Evolutionary conservation across 345 rosid species (phyloP), one percentile per base, ranked within the genome.

Genomic region (Rubroshorea leprosula): DNA sequence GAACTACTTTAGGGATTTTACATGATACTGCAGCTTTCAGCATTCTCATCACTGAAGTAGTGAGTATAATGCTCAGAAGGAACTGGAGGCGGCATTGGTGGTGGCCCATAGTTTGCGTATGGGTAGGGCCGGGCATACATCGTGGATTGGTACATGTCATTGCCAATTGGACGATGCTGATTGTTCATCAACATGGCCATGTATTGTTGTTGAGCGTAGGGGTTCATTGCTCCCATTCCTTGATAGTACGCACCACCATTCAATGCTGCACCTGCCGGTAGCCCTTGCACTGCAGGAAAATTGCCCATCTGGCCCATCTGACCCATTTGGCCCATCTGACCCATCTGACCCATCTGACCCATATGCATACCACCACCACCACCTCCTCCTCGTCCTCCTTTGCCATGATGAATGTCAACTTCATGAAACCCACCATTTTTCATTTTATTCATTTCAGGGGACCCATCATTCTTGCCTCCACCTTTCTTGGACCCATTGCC

Each of bases 31-130:
- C 99, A 90, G 71, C 97, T 78, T 49, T 79, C 65, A 0, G 97
- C 55, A 48, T 94, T 94, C 81, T 94, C 97, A 74, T 94, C 99
- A 27, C 88, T 94, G 64, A 94, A 84, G 82, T 68, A 71, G 62
- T 87, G 75, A 13, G 88, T 72, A 68, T 82, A 87, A 6, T 80
- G 70, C 49, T 85, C 99, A 10, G 78, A 12, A 38, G 72, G 53
- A 6, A 71, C 69, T 0, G 79, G 74, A 0, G 76, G 75, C 4
- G 76, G 84, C 83, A 78, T 74, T 0, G 79, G 74, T 0, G 92
- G 86, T 1, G 81, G 84, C 29, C 85, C 86, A 74, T 89, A 86
- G 27, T 68, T 78, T 3, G 74, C 73, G 0, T 85, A 70, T 0
- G 89, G 87, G 3, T 75, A 66, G 13, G 82, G 95, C 63, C 84